Percentiles rank a stretch among this genome's conserved stretches.
These are phyloP conservation scores for Daedaleopsis sinensis DNA, from an alignment of 768 basidiomycete genomes.

Conservation along the genomic window DNA sequence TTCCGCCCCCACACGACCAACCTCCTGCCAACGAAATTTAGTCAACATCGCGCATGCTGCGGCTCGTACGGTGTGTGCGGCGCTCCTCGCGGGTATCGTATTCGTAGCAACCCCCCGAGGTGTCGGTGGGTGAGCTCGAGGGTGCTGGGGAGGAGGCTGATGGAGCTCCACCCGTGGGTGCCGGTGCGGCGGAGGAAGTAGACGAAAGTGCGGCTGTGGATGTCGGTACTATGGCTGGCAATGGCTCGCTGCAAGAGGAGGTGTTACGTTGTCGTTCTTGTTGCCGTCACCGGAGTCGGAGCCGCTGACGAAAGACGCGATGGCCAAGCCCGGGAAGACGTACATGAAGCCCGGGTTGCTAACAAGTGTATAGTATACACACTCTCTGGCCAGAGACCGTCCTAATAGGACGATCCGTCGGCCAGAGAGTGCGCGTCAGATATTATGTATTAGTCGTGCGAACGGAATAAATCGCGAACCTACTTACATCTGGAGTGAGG, in stretches of 20 bases:
- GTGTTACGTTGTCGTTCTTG: background rate
- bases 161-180: background rate
- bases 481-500: conserved; percentile 42
- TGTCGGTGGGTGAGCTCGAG: background rate
- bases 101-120: conserved; percentile 3
- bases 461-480: background rate
- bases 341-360: conserved; percentile 25
- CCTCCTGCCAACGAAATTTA: too few relatives aligned
- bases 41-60: conserved; percentile 9
- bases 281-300: background rate
- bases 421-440: too few relatives aligned
- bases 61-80: conserved; percentile 10
- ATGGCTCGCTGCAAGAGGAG: background rate
- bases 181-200: background rate
- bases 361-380: too few relatives aligned
- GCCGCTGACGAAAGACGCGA: conserved; percentile 18
- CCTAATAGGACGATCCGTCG: too few relatives aligned
- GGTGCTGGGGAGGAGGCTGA: background rate
- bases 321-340: conserved; percentile 28
- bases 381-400: too few relatives aligned
- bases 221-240: background rate
- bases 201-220: background rate
- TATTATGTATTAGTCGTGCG: background rate
- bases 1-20: too few relatives aligned
- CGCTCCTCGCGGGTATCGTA: background rate